A percentile compares a stretch with the other conserved stretches of the same genome.
These are phyloP conservation scores for Populus nigra DNA, from an alignment of 345 rosid genomes.

Conservation along the genomic window DNA sequence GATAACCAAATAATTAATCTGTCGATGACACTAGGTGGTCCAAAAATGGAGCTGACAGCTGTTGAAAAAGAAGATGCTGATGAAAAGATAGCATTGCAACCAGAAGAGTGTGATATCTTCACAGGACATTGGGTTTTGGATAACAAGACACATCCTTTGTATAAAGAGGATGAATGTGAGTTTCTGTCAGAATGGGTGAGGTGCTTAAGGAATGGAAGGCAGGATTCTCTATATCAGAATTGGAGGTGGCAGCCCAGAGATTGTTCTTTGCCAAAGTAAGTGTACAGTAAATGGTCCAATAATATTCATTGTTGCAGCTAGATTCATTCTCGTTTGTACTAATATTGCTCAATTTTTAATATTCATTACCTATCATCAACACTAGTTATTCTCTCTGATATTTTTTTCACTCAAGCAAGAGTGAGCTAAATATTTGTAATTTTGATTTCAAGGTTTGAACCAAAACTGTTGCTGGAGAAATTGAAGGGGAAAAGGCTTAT, in stretches of 20 bases:
- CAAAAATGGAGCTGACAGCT: neutral
- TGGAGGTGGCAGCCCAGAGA: constrained; percentile 25
- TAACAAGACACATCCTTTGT: constrained; percentile 19
- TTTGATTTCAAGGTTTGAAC: constrained; percentile 37
- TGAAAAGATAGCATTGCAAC: neutral
- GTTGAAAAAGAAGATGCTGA: constrained; percentile 2
- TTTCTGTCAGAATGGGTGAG: constrained; percentile 13
- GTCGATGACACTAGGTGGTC: too few species aligned
- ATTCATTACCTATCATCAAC: too few species aligned
- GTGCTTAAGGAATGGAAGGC: constrained; percentile 24
- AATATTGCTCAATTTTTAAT: too few species aligned
- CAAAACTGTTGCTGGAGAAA: constrained; percentile 36
- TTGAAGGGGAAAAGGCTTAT: constrained; percentile 25
- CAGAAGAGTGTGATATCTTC: constrained; percentile 20
- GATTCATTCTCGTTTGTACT: too few species aligned
- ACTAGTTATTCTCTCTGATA: neutral
- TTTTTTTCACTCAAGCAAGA: neutral
- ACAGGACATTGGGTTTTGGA: constrained; percentile 31
- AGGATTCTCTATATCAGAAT: constrained; percentile 23
- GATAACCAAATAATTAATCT: too few species aligned
- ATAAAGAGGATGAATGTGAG: constrained; percentile 24
- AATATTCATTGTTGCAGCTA: too few species aligned
- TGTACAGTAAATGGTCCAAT: neutral
- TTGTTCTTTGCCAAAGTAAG: constrained; percentile 16
- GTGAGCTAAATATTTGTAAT: too few species aligned